These are phyloP conservation scores for Moesziomyces antarcticus DNA, from an alignment of 1,284 basidiomycete genomes.

Conservation along the genomic window DNA sequence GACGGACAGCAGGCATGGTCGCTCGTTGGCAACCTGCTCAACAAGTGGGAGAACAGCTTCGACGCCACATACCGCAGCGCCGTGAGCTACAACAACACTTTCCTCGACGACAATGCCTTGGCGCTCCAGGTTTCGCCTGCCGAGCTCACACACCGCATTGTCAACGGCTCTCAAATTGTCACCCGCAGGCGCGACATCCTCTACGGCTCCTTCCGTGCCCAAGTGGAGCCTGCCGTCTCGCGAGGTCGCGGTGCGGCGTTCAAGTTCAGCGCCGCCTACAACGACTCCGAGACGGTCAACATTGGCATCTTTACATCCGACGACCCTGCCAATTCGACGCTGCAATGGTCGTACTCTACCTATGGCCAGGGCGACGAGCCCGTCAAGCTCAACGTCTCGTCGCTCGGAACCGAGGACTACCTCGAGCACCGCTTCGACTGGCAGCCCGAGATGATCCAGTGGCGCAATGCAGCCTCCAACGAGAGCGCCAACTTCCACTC, in stretches of 20 bases:
- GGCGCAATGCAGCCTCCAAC: conserved; percentile 50
- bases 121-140: conserved; percentile 52
- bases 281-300: conserved; percentile 46
- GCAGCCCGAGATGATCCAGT: conserved; percentile 45
- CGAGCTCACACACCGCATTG: conserved; percentile 40
- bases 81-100: conserved; percentile 56
- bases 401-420: conserved; percentile 32
- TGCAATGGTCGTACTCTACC: conserved; percentile 54
- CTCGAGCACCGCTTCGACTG: conserved; percentile 61
- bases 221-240: conserved; percentile 43
- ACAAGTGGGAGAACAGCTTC: conserved; percentile 58
- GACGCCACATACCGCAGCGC: conserved; percentile 50
- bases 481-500: conserved; percentile 40
- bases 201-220: conserved; percentile 58
- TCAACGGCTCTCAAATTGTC: conserved; percentile 54
- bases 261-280: conserved; percentile 52
- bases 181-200: conserved; percentile 58
- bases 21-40: conserved; percentile 47
- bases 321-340: conserved; percentile 41
- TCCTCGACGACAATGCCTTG: conserved; percentile 36
- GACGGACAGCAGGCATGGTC: conserved; percentile 51
- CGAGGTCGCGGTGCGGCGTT: conserved; percentile 43
- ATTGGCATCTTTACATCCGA: conserved; percentile 47
- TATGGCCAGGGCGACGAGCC: conserved; percentile 36
- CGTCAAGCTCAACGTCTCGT: conserved; percentile 46